Conservation (phyloP, 805 yeast species). For the Candida sonorensis region DNA sequence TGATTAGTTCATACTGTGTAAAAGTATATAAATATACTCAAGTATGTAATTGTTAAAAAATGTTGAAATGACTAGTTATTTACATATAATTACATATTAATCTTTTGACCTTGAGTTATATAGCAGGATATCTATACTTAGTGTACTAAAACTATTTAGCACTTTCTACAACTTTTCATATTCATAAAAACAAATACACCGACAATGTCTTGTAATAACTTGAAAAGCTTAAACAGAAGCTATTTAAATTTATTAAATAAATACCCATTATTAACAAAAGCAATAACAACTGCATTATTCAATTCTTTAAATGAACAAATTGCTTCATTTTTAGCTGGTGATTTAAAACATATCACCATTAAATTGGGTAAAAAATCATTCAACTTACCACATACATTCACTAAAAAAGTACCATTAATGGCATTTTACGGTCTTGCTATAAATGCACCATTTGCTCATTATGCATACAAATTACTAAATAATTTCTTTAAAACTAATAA, state of each 20-base stretch:
- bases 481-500: slow-evolving; percentile 36
- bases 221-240: slow-evolving; percentile 9
- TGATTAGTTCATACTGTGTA: too few relatives aligned
- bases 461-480: slow-evolving; percentile 41
- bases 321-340: slow-evolving; percentile 45
- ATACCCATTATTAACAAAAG: slow-evolving; percentile 54
- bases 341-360: slow-evolving; percentile 25
- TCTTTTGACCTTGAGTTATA: too few relatives aligned
- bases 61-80: too few relatives aligned
- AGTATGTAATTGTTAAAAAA: too few relatives aligned
- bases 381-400: slow-evolving; percentile 33
- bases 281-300: slow-evolving; percentile 49
- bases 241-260: slow-evolving; percentile 34
- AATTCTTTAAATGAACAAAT: slow-evolving; percentile 52
- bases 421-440: slow-evolving; percentile 48
- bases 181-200: not conserved
- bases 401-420: slow-evolving; percentile 44
- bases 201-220: not conserved
- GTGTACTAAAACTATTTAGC: too few relatives aligned
- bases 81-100: too few relatives aligned
- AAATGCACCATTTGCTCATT: slow-evolving; percentile 54
- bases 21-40: too few relatives aligned
- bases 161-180: too few relatives aligned
- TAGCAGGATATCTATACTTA: too few relatives aligned
- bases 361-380: slow-evolving; percentile 11